Conservation (phyloP, 345 rosid genomes). For the Laguncularia racemosa region DNA sequence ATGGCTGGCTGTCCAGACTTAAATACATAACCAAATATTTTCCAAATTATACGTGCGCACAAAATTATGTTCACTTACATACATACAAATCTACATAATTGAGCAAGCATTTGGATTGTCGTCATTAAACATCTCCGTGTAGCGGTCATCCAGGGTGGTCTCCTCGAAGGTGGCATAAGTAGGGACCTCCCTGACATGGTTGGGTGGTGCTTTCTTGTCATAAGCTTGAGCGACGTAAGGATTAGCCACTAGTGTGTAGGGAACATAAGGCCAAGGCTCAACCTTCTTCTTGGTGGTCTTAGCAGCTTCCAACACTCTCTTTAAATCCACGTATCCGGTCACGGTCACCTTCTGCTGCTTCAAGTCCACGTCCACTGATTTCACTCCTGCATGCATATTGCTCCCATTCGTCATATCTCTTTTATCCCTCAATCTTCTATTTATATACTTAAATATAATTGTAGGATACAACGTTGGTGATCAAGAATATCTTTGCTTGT, state of each 20-base stretch:
- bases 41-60: too few relatives aligned
- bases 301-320: constrained; percentile 65
- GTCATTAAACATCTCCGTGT: constrained; percentile 66
- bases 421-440: too few relatives aligned
- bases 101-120: constrained; percentile 81
- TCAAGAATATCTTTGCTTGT: not conserved
- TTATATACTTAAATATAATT: too few relatives aligned
- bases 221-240: constrained; percentile 80
- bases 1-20: too few relatives aligned
- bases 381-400: constrained; percentile 37
- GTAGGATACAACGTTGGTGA: too few relatives aligned
- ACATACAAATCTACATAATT: constrained; percentile 39
- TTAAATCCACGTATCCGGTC: constrained; percentile 52
- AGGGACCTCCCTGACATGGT: constrained; percentile 56
- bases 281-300: constrained; percentile 80
- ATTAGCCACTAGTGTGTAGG: constrained; percentile 51
- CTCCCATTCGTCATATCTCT: too few relatives aligned
- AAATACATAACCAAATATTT: too few relatives aligned
- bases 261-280: constrained; percentile 93
- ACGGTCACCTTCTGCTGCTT: constrained; percentile 80
- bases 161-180: constrained; percentile 40
- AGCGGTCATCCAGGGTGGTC: constrained; percentile 50
- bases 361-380: constrained; percentile 68
- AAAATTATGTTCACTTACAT: too few relatives aligned
- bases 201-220: constrained; percentile 89